These are phyloP conservation scores for Leucosporidium yakuticum DNA, from an alignment of 768 basidiomycete species.

Conservation along the genomic window DNA sequence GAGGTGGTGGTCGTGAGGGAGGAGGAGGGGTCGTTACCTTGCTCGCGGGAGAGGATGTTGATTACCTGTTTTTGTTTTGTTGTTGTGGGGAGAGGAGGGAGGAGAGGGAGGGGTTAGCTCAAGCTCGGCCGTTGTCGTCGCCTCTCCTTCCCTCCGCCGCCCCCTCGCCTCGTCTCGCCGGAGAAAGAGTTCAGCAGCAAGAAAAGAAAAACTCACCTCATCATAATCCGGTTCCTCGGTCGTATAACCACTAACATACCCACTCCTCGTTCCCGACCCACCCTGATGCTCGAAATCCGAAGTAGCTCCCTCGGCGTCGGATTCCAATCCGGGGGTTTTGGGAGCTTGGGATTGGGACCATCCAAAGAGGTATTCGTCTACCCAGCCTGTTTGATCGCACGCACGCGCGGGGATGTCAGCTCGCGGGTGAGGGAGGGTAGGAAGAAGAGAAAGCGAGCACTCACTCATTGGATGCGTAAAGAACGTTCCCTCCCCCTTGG, in stretches of 20 bases:
- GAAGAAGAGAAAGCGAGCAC: background rate
- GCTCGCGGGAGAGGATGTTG: no score
- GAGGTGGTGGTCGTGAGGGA: no score
- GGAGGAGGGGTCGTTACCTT: no score
- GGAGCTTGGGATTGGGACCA: conserved; percentile 63
- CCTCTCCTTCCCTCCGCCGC: no score
- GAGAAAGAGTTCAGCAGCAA: no score
- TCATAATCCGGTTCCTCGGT: conserved; percentile 35
- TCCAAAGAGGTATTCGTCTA: conserved; percentile 88
- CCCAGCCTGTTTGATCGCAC: conserved; percentile 50
- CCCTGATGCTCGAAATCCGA: conserved; percentile 65
- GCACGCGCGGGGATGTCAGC: no score
- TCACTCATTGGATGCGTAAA: conserved; percentile 61
- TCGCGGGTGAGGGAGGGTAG: no score
- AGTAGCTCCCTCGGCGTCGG: background rate
- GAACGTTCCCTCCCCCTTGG: conserved; percentile 67
- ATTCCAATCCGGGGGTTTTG: conserved; percentile 45
- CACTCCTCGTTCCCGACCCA: conserved; percentile 54
- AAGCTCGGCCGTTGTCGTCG: no score
- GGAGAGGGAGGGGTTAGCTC: no score
- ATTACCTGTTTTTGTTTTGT: no score
- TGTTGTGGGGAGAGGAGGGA: no score
- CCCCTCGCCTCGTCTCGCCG: no score
- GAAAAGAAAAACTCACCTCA: conserved; percentile 10
- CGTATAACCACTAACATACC: conserved; percentile 23